phyloP scores from a whole-genome alignment of 108 stramenopile genomes.

The Schizochytrium sp. region DNA sequence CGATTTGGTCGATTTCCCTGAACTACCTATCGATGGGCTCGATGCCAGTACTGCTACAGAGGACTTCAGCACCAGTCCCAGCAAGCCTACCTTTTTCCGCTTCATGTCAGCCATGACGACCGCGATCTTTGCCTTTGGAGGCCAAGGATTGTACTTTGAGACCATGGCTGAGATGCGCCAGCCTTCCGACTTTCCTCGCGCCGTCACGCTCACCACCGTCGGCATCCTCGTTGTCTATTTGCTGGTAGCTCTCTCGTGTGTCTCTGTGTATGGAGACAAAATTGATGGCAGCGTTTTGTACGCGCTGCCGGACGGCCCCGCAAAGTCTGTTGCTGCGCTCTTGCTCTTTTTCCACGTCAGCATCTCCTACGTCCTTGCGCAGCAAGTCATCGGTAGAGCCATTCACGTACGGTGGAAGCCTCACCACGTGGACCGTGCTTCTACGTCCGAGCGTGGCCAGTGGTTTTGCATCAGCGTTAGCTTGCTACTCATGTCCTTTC shows the following conservation, averaged over 20 bases:
- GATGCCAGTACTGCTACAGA: too few relatives aligned
- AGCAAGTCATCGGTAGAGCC: neutral
- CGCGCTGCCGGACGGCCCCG: neutral
- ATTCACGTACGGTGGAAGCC: neutral
- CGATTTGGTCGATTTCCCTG: too few relatives aligned
- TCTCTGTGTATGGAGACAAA: neutral
- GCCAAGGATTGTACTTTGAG: conserved; percentile 12
- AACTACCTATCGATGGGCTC: too few relatives aligned
- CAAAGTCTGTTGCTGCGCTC: neutral
- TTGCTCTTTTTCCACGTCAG: neutral
- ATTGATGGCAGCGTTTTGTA: neutral
- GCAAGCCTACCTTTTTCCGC: neutral
- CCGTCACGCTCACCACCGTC: neutral
- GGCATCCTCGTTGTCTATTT: neutral
- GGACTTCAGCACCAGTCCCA: too few relatives aligned
- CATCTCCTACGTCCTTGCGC: conserved; percentile 12
- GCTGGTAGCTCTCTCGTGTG: neutral
- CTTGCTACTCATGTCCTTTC: neutral
- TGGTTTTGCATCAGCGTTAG: neutral
- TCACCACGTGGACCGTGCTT: neutral
- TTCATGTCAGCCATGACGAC: neutral
- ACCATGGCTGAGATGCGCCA: conserved; percentile 15
- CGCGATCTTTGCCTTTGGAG: neutral
- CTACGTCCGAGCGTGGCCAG: neutral
- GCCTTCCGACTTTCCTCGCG: neutral